Percentiles rank a stretch among this genome's conserved stretches.
phyloP scores from a whole-genome alignment of 768 basidiomycete species.

The Mycena olivaceomarginata region DNA sequence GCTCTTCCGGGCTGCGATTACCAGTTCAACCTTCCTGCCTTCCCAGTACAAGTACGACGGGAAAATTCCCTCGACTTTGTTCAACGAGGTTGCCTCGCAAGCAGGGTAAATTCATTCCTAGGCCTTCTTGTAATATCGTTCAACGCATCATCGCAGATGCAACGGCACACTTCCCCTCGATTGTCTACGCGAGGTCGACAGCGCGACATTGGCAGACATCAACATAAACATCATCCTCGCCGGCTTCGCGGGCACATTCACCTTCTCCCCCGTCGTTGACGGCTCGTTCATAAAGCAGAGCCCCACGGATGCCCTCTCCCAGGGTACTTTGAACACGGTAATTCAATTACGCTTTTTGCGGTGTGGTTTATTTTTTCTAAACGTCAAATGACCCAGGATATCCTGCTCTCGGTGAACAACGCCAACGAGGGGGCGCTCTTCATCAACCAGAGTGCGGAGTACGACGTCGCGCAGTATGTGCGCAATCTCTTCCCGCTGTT shows the following conservation, averaged over 20 bases:
- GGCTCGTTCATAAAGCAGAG: slow-evolving; percentile 55
- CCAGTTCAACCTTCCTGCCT: slow-evolving; percentile 53
- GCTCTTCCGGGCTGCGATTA: slow-evolving; percentile 52
- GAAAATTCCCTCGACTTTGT: slow-evolving; percentile 42
- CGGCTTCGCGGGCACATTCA: slow-evolving; percentile 48
- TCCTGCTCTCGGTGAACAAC: slow-evolving; percentile 50
- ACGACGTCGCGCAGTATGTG: slow-evolving; percentile 45
- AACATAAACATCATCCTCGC: slow-evolving; percentile 41
- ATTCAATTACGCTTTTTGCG: slow-evolving; percentile 1
- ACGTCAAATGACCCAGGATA: slow-evolving; percentile 14
- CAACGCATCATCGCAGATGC: slow-evolving; percentile 4
- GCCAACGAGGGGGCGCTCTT: slow-evolving; percentile 48
- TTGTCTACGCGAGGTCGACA: slow-evolving; percentile 28
- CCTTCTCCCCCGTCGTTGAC: slow-evolving; percentile 55
- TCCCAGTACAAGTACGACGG: slow-evolving; percentile 55
- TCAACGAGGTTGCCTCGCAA: slow-evolving; percentile 21
- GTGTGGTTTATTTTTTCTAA: neutral
- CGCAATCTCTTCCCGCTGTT: slow-evolving; percentile 44
- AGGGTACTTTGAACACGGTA: slow-evolving; percentile 53
- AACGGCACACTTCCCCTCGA: neutral
- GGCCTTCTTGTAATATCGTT: slow-evolving; percentile 10
- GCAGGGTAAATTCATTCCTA: slow-evolving; percentile 21
- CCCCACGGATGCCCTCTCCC: slow-evolving; percentile 51
- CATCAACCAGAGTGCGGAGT: slow-evolving; percentile 35
- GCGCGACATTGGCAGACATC: slow-evolving; percentile 40